Base-by-base conservation (phyloP, 1,284 basidiomycete genomes). In the Ganoderma sp. region DNA sequence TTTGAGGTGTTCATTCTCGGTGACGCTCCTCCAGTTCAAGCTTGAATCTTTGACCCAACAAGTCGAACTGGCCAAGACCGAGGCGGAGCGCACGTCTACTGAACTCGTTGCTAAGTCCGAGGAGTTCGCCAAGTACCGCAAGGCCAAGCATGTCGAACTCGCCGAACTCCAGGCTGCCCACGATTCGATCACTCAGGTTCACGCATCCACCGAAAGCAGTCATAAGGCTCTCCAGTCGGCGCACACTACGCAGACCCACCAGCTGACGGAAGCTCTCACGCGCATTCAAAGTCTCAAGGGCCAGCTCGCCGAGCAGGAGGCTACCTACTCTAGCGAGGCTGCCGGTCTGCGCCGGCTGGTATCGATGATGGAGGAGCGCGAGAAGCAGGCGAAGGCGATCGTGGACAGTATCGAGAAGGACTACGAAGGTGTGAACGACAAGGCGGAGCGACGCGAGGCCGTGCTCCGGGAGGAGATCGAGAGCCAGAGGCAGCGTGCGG, bases 301-400 rank as follows among this genome's bases (percentile, higher is more conserved):
- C 6, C 89, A 90, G 67, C 82, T 94, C 8, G 93, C 92, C 1
- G 90, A 94, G 73, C 90, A 93, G 73, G 93, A 95, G 73, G 88
- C 89, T 0, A 89, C 88, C 2, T 95, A 93, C 78, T 85, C 89
- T 0, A 87, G 85, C 67, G 94, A 97, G 78, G 89, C 89, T 1
- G 87, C 85, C 39, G 88, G 88, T 17, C 82, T 95, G 72, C 87
- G 88, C 67, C 84, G 93, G 50, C 82, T 96, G 19, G 88, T 94
- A 22, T 81, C 84, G 19, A 87, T 96, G 83, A 90, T 96, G 84
- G 93, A 97, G 76, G 90, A 90, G 69, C 86, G 95, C 39, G 94
- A 96, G 78, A 86, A 87, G 56, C 89, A 95, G 72, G 86, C 92
- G 17, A 92, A 92, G 79, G 85, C 87, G 50, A 87, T 95, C 61